phyloP scores from a whole-genome alignment of 208 protist genomes.

The Ichthyophonus hoferi region DNA sequence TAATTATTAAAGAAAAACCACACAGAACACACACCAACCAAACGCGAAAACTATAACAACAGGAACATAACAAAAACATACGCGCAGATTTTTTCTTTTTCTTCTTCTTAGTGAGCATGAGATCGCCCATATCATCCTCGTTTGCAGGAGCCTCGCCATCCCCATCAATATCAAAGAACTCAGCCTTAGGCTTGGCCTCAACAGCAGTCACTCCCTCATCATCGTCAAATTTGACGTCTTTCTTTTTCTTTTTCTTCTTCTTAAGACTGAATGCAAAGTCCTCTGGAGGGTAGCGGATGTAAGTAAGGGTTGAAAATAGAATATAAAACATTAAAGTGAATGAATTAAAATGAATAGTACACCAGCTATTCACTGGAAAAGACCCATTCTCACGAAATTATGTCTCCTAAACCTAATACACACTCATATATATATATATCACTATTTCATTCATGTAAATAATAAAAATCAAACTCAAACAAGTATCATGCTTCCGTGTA shows the following conservation, averaged over 20 bases:
- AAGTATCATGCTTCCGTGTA: too few species aligned
- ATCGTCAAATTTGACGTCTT: not conserved
- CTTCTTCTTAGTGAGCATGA: not conserved
- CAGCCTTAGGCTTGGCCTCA: not conserved
- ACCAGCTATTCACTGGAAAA: not conserved
- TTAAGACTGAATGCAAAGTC: not conserved
- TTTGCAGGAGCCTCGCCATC: not conserved
- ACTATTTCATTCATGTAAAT: not conserved
- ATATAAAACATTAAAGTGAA: not conserved
- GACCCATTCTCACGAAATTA: not conserved
- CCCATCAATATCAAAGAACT: not conserved
- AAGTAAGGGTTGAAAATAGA: not conserved
- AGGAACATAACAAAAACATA: not conserved
- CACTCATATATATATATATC: not conserved
- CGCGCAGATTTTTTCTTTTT: slow-evolving; percentile 31
- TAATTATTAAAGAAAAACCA: too few species aligned
- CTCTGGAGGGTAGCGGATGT: not conserved
- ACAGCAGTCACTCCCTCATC: not conserved
- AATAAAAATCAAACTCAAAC: too few species aligned
- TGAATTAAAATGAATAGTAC: not conserved
- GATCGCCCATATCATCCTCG: not conserved
- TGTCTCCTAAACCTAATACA: not conserved
- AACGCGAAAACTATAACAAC: not conserved
- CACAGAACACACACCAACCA: not conserved
- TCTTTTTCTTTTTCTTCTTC: slow-evolving; percentile 32